Conservation (phyloP, 495 filamentous ascomycete genomes). For the Annulohypoxylon stygium region DNA sequence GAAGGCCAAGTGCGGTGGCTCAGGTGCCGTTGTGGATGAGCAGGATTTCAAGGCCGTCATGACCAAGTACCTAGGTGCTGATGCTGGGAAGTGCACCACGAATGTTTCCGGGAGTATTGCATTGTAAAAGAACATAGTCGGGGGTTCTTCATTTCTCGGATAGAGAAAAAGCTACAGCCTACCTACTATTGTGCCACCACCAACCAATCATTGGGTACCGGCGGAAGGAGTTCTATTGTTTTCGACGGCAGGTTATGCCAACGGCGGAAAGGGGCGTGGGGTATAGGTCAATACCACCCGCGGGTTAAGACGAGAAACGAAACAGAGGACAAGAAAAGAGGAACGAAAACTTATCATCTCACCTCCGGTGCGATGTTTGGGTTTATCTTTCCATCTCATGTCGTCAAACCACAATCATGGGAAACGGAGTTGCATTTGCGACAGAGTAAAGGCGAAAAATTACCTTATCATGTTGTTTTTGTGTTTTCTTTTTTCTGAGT, state of each 20-base stretch:
- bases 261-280: slow-evolving; percentile 8
- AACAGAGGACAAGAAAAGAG: slow-evolving; percentile 14
- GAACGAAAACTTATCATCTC: background rate
- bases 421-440: slow-evolving; percentile 47
- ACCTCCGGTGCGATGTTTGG: background rate
- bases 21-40: slow-evolving; percentile 90
- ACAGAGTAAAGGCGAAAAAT: slow-evolving; percentile 43
- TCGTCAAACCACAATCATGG: slow-evolving; percentile 38
- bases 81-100: slow-evolving; percentile 31
- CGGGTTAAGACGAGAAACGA: slow-evolving; percentile 13
- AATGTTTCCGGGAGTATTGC: background rate
- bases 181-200: slow-evolving; percentile 40
- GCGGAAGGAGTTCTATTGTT: slow-evolving; percentile 39
- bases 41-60: slow-evolving; percentile 87
- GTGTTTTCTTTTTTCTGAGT: slow-evolving; percentile 7
- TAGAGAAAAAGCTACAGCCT: slow-evolving; percentile 1
- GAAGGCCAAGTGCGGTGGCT: slow-evolving; percentile 96
- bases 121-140: slow-evolving; percentile 18
- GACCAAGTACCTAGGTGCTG: slow-evolving; percentile 63
- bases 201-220: slow-evolving; percentile 40
- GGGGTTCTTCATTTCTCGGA: background rate
- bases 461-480: slow-evolving; percentile 13
- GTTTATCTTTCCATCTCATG: slow-evolving; percentile 14
- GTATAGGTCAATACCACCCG: slow-evolving; percentile 16
- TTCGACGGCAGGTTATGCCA: slow-evolving; percentile 13